These are phyloP conservation scores for Thielaviopsis ethacetica DNA, from an alignment of 2,329 filamentous ascomycete genomes.

Conservation along the genomic window DNA sequence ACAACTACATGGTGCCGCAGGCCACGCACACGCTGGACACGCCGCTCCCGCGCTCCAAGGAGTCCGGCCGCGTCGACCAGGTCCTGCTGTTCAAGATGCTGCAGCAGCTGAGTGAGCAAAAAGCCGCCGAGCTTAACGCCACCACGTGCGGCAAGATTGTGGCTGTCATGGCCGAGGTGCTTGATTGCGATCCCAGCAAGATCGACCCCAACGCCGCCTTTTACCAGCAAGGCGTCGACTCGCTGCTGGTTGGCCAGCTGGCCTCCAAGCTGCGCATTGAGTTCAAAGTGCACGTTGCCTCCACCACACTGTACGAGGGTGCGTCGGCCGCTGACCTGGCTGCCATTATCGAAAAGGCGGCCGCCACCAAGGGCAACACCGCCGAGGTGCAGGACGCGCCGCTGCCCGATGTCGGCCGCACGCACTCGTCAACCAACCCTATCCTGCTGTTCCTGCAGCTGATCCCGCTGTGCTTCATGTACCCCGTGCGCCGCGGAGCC, in stretches of 20 bases:
- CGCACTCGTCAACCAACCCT: slow-evolving; percentile 32
- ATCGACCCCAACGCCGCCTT: slow-evolving; percentile 29
- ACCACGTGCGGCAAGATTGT: slow-evolving; percentile 23
- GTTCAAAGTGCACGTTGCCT: slow-evolving; percentile 31
- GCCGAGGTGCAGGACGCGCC: slow-evolving; percentile 7
- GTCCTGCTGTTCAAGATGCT: slow-evolving; percentile 21
- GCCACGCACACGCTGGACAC: slow-evolving; percentile 20
- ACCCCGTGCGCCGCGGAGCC: slow-evolving; percentile 32
- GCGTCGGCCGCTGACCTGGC: slow-evolving; percentile 27
- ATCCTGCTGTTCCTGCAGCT: slow-evolving; percentile 33
- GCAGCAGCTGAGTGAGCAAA: slow-evolving; percentile 14
- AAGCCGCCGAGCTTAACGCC: slow-evolving; percentile 14
- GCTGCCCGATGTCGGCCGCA: slow-evolving; percentile 23
- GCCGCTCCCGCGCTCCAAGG: slow-evolving; percentile 20
- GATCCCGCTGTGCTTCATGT: slow-evolving; percentile 30
- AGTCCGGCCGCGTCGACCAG: slow-evolving; percentile 20
- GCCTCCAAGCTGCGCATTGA: slow-evolving; percentile 33
- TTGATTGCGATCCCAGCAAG: slow-evolving; percentile 24
- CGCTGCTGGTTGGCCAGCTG: slow-evolving; percentile 34
- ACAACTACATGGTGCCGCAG: slow-evolving; percentile 25
- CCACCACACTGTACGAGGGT: slow-evolving; percentile 33
- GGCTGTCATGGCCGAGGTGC: slow-evolving; percentile 28
- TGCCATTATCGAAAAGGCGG: slow-evolving; percentile 21
- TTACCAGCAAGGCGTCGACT: slow-evolving; percentile 37
- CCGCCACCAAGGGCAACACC: slow-evolving; percentile 8